Conservation (phyloP, 345 rosid genomes). For the Citrus medica region DNA sequence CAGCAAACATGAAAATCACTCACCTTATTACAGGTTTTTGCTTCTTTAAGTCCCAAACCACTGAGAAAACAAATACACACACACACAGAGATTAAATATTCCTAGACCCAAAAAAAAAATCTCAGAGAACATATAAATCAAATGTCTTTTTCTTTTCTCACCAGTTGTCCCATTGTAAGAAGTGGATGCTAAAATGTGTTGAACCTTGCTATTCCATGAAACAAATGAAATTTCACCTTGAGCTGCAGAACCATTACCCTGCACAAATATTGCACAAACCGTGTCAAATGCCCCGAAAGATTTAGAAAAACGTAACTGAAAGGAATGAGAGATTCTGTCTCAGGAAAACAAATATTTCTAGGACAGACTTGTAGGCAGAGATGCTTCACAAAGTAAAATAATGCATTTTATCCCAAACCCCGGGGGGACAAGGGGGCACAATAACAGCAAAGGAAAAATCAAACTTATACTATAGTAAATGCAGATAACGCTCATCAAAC, state of each 20-base stretch:
- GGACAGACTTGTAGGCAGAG: neutral
- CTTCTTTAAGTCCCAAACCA: conserved; percentile 96
- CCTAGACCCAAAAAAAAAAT: neutral
- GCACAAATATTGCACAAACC: conserved; percentile 26
- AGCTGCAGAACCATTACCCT: conserved; percentile 90
- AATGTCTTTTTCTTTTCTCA: conserved; percentile 33
- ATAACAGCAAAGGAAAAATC: too few relatives aligned
- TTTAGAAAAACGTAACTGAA: neutral
- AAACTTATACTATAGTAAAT: too few relatives aligned
- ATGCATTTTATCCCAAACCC: too few relatives aligned
- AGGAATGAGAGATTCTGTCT: neutral
- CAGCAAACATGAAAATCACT: conserved; percentile 9
- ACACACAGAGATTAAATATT: neutral
- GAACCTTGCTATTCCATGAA: conserved; percentile 96
- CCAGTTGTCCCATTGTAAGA: conserved; percentile 94
- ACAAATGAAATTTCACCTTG: conserved; percentile 97
- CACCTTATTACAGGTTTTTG: conserved; percentile 95
- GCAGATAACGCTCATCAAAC: neutral
- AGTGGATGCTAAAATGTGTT: conserved; percentile 90
- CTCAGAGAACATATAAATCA: neutral
- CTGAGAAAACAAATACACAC: conserved; percentile 32
- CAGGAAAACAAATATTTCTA: neutral
- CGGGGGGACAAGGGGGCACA: rapidly evolving
- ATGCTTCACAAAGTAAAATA: neutral
- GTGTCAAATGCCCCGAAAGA: conserved; percentile 10